These are phyloP conservation scores for Lolium perenne DNA, from an alignment of 176 grass and related monocot genomes.

Conservation along the genomic window DNA sequence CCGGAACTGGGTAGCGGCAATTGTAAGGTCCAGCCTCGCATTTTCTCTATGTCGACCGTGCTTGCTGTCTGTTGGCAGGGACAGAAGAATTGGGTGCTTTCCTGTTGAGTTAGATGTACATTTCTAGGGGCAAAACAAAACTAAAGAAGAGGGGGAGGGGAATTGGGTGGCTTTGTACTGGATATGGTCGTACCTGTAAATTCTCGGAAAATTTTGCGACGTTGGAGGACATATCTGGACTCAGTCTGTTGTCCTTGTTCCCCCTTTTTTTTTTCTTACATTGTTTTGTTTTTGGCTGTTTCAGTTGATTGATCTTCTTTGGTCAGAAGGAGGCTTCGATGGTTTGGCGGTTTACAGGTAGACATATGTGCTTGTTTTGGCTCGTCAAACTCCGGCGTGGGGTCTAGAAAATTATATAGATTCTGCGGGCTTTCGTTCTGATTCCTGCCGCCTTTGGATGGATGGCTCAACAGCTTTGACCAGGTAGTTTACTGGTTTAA, in stretches of 20 bases:
- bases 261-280: neutral
- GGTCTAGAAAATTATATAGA: neutral
- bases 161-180: conserved; percentile 43
- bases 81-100: conserved; percentile 33
- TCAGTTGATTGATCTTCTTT: neutral
- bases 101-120: conserved; percentile 51
- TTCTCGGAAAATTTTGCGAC: conserved; percentile 62
- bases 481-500: neutral
- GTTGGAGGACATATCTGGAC: conserved; percentile 30
- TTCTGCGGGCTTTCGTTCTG: neutral
- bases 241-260: neutral
- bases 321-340: neutral
- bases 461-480: neutral
- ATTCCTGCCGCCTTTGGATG: neutral
- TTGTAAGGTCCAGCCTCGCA: neutral
- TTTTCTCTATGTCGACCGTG: conserved; percentile 23
- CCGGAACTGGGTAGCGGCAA: conserved; percentile 32
- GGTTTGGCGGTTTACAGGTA: neutral
- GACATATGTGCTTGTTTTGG: neutral
- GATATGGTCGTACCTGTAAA: conserved; percentile 55
- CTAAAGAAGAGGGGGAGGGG: neutral
- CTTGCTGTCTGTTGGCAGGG: conserved; percentile 32
- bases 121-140: conserved; percentile 40
- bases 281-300: neutral
- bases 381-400: neutral